Conservation (phyloP, 2,329 filamentous ascomycete genomes). For the Trichoderma oligosporum region DNA sequence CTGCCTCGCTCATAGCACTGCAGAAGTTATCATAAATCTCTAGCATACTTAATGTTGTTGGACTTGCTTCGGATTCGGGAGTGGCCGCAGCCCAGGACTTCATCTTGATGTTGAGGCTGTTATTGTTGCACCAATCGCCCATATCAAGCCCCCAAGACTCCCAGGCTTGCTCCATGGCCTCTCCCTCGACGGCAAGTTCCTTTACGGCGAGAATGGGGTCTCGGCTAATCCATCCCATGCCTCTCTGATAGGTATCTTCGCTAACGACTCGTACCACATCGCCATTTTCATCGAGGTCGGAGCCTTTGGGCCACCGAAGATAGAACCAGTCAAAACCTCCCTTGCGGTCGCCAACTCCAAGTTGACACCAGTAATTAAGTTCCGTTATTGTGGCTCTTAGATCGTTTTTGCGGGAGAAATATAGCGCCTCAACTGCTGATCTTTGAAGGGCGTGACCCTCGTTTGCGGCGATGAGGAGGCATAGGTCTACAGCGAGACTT, state of each 20-base stretch:
- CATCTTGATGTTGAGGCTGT: constrained; percentile 40
- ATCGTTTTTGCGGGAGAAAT: constrained; percentile 65
- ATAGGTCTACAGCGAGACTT: constrained; percentile 70
- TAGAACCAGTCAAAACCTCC: constrained; percentile 89
- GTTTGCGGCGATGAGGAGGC: constrained; percentile 77
- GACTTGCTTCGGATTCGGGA: neutral
- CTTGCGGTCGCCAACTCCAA: constrained; percentile 84
- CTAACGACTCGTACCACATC: constrained; percentile 75
- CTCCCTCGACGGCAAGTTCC: constrained; percentile 51
- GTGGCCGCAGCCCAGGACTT: constrained; percentile 36
- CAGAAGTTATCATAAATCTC: constrained; percentile 51
- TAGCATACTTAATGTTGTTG: constrained; percentile 33
- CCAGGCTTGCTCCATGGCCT: constrained; percentile 62
- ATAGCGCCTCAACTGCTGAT: constrained; percentile 64
- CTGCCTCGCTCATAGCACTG: constrained; percentile 61
- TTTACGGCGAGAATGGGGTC: constrained; percentile 47
- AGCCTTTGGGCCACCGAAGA: constrained; percentile 68
- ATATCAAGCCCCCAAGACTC: constrained; percentile 64
- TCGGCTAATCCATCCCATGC: constrained; percentile 73
- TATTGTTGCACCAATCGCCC: constrained; percentile 51
- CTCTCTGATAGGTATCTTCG: constrained; percentile 68
- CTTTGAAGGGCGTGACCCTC: constrained; percentile 80
- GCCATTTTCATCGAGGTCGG: constrained; percentile 63
- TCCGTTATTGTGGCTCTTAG: constrained; percentile 78
- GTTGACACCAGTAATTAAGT: constrained; percentile 95